Evolutionary conservation across 1,284 basidiomycete species (phyloP).

Genomic region (Rhizopogon parksii): DNA sequence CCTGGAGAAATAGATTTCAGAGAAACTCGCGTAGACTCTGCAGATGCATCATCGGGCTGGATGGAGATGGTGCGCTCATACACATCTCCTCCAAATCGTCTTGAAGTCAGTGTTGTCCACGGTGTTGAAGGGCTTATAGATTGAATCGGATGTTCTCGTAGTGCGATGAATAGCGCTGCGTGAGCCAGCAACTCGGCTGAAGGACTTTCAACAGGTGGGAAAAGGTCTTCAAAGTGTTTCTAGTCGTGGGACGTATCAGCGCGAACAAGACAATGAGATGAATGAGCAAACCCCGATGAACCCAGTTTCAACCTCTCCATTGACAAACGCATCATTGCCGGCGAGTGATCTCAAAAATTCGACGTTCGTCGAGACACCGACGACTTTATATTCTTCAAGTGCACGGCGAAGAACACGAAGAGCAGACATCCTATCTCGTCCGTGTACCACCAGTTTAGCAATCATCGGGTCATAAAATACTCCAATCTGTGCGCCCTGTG

Average conservation of each 20-base stretch:
- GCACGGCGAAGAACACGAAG: slow-evolving; percentile 74
- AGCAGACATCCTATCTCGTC: slow-evolving; percentile 80
- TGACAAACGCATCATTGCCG: slow-evolving; percentile 69
- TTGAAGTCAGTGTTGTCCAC: slow-evolving; percentile 64
- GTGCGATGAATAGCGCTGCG: slow-evolving; percentile 68
- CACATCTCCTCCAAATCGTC: slow-evolving; percentile 70
- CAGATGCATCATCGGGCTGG: slow-evolving; percentile 41
- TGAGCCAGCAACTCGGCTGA: slow-evolving; percentile 64
- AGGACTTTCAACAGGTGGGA: slow-evolving; percentile 55
- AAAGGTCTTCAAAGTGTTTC: slow-evolving; percentile 77
- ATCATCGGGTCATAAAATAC: slow-evolving; percentile 96
- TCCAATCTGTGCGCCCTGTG: slow-evolving; percentile 80
- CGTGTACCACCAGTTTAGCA: slow-evolving; percentile 88
- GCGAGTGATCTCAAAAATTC: slow-evolving; percentile 82
- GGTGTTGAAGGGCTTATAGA: slow-evolving; percentile 31
- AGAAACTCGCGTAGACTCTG: slow-evolving; percentile 38
- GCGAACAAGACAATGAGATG: not conserved
- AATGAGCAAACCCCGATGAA: slow-evolving; percentile 65
- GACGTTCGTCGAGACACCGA: slow-evolving; percentile 87
- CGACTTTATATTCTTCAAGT: slow-evolving; percentile 83
- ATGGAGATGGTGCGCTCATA: slow-evolving; percentile 56
- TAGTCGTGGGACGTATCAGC: slow-evolving; percentile 23
- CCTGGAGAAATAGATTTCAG: slow-evolving; percentile 38
- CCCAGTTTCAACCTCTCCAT: slow-evolving; percentile 86
- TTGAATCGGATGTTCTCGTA: slow-evolving; percentile 50